Conservation (phyloP, 129 eudicot genomes). For the Lonicera japonica region DNA sequence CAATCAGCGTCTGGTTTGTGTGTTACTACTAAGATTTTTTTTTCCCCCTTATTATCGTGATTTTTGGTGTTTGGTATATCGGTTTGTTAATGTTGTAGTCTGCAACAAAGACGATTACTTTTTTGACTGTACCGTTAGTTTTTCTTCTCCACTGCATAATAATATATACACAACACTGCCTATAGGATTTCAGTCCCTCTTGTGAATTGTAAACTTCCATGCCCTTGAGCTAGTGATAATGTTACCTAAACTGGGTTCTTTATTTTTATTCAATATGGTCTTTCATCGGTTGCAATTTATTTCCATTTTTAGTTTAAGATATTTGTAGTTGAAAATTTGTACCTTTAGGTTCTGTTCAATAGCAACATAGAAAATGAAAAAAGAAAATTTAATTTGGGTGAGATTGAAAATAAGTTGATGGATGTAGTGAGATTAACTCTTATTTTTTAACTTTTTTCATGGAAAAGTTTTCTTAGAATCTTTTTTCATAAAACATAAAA, state of each 20-base stretch:
- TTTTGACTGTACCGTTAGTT: background rate
- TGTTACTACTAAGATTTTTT: slow-evolving; percentile 1
- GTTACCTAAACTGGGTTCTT: background rate
- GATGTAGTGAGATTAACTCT: no score
- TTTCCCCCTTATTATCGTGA: background rate
- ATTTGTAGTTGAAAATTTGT: no score
- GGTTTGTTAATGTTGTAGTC: background rate
- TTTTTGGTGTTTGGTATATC: background rate
- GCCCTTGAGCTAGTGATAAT: background rate
- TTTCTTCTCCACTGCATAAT: background rate
- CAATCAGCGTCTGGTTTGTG: background rate
- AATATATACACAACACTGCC: background rate
- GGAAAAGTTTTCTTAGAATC: no score
- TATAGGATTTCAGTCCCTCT: background rate
- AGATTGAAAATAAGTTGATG: no score
- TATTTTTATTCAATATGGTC: no score
- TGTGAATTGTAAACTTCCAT: background rate
- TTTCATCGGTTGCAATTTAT: no score
- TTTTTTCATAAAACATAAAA: no score
- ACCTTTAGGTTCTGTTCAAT: no score
- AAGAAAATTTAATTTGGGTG: no score
- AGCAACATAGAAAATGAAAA: no score
- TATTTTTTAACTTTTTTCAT: no score
- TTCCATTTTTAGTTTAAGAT: no score
- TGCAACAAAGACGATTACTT: background rate